phyloP scores from a whole-genome alignment of 1,139 yeast species.

The Yamadazyma buinensis region DNA sequence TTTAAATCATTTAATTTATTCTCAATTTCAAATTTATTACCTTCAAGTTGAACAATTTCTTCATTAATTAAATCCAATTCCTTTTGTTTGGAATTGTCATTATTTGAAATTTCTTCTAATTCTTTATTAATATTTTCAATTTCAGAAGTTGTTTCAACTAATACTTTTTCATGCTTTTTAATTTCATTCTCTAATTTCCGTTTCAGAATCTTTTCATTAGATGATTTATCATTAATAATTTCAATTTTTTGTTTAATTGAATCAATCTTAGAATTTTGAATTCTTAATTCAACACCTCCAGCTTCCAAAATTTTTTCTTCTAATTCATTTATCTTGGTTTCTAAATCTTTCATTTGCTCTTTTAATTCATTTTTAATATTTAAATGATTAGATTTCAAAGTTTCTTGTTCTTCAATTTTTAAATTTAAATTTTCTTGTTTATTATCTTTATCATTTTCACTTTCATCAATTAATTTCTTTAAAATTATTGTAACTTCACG shows the following conservation, averaged over 20 bases:
- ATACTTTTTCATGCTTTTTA: constrained; percentile 47
- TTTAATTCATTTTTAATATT: constrained; percentile 31
- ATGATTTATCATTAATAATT: constrained; percentile 54
- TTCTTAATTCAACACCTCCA: constrained; percentile 83
- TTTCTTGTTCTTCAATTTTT: constrained; percentile 35
- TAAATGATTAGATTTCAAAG: constrained; percentile 31
- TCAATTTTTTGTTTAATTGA: constrained; percentile 69
- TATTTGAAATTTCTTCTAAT: constrained; percentile 21
- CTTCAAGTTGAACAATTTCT: constrained; percentile 21
- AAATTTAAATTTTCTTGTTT: constrained; percentile 26
- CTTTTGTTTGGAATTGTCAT: constrained; percentile 30
- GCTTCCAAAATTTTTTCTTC: constrained; percentile 83
- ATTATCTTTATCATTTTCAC: constrained; percentile 22
- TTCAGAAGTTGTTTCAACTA: constrained; percentile 42
- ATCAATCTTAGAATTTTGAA: constrained; percentile 81
- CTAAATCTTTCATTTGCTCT: constrained; percentile 55
- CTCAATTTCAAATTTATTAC: constrained; percentile 30
- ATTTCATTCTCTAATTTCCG: constrained; percentile 68
- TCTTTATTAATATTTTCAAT: constrained; percentile 28
- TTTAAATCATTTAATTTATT: constrained; percentile 36
- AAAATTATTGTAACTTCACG: constrained; percentile 37
- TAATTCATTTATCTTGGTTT: constrained; percentile 52
- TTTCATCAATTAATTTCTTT: constrained; percentile 36
- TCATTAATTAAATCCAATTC: constrained; percentile 33
- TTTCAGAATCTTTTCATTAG: constrained; percentile 56